Evolutionary conservation across 2,329 filamentous ascomycete genomes (phyloP).

Genomic region (Fusarium guadeloupense): DNA sequence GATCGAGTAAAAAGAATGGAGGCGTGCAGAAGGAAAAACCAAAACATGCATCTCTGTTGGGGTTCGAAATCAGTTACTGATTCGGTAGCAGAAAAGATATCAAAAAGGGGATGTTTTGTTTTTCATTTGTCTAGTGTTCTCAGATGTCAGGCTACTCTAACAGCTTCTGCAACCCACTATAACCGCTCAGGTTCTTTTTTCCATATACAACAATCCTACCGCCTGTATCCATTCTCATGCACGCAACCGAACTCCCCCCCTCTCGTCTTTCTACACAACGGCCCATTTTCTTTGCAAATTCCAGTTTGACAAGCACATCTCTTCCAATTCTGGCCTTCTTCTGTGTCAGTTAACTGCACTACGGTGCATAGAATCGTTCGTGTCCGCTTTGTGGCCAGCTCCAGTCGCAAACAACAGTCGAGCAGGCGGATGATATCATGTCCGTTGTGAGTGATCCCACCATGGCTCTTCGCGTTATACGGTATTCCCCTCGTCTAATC

Average conservation of each 20-base stretch:
- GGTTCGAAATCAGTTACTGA: not conserved
- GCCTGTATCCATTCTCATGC: not conserved
- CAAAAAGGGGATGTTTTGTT: not conserved
- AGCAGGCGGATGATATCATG: not conserved
- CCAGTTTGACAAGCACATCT: not conserved
- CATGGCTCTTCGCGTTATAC: not conserved
- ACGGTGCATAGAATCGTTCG: not conserved
- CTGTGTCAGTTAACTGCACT: not conserved
- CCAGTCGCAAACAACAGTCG: not conserved
- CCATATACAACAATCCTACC: not conserved
- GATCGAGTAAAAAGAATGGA: not conserved
- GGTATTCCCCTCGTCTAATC: not conserved
- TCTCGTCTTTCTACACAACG: not conserved
- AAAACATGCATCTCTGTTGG: too few species aligned
- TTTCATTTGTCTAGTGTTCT: not conserved
- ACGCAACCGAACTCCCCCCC: not conserved
- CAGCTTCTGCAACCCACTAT: not conserved
- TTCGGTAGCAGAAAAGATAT: not conserved
- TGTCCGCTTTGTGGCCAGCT: not conserved
- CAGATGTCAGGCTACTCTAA: not conserved
- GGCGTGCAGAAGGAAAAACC: not conserved
- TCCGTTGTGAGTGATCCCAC: not conserved
- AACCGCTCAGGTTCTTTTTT: not conserved
- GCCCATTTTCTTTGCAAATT: not conserved
- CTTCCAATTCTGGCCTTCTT: not conserved